phyloP scores from a whole-genome alignment of 2,329 filamentous ascomycete species.

The Penicillium sp. region DNA sequence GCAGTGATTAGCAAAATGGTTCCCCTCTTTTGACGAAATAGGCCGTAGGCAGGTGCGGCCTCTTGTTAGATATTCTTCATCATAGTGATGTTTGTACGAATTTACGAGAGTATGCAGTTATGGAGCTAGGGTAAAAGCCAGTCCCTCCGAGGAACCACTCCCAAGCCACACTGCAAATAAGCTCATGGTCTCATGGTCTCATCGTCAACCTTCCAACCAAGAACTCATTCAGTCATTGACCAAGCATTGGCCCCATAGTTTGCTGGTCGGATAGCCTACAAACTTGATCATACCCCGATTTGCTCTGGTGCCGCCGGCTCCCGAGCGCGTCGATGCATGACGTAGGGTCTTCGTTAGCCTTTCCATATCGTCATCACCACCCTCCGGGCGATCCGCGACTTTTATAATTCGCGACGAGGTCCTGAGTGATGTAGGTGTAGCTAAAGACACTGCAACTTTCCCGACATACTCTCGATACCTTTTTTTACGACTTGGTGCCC shows the following conservation, averaged over 20 bases:
- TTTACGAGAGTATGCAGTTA: background rate
- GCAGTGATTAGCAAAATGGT: background rate
- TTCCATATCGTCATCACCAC: conserved; percentile 35
- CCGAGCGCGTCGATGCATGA: conserved; percentile 33
- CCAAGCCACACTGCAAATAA: background rate
- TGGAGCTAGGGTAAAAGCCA: background rate
- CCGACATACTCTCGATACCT: conserved; percentile 1
- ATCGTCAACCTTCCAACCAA: background rate
- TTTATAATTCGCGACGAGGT: conserved; percentile 21
- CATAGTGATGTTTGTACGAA: background rate
- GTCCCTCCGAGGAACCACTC: background rate
- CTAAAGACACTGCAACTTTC: conserved; percentile 4
- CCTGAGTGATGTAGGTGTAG: background rate
- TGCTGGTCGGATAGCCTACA: background rate
- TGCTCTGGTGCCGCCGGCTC: conserved; percentile 15
- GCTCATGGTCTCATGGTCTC: background rate
- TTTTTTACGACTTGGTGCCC: background rate
- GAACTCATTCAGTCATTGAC: conserved; percentile 18
- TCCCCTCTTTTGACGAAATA: background rate
- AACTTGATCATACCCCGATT: conserved; percentile 2
- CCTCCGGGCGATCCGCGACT: conserved; percentile 35
- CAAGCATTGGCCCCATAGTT: background rate
- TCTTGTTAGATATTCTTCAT: background rate
- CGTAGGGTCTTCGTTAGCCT: conserved; percentile 27
- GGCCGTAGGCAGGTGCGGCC: background rate